Base-by-base conservation (phyloP, 2,329 filamentous ascomycete genomes). In the Penicillium italicum region DNA sequence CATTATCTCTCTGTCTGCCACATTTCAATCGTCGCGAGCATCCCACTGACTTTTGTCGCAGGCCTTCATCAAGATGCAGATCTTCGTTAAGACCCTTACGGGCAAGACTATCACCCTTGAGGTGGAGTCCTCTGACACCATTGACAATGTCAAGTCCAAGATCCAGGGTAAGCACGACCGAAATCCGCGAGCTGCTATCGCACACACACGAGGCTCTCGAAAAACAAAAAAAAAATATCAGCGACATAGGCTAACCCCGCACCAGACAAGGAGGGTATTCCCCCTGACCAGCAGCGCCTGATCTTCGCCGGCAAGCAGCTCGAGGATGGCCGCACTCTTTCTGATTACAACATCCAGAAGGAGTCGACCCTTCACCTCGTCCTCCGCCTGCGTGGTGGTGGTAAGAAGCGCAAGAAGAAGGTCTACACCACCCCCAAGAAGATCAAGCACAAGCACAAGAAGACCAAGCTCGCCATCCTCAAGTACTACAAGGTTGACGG, bases 391-490 rank as follows among this genome's bases (percentile, higher is more conserved):
- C 94, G 93, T 86, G 94, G 94, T 85, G 94, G 93, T 80, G 92
- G 81, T 77, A 99, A 99, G 91, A 97, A 97, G 90, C 88, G 95
- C 82, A 99, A 99, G 91, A 96, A 96, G 91, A 99, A 99, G 92
- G 94, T 99, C 72, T 99, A 99, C 90, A 97, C 91, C 79, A 99
- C 94, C 75, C 94, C 94, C 80, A 99, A 99, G 92, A 99, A 99
- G 91, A 99, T 99, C 89, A 99, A 99, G 94, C 94, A 99, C 89
- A 99, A 99, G 92, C 89, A 91, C 85, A 99, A 97, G 91, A 99
- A 99, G 93, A 96, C 90, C 87, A 99, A 99, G 89, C 84, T 99
- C 80, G 94, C 94, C 75, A 93, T 99, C 72, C 92, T 99, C 80
- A 99, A 99, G 89, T 99, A 99, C 90, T 99, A 99, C 90, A 99